Base-by-base conservation (phyloP, 768 basidiomycete genomes). In the Podaxis sp. region DNA sequence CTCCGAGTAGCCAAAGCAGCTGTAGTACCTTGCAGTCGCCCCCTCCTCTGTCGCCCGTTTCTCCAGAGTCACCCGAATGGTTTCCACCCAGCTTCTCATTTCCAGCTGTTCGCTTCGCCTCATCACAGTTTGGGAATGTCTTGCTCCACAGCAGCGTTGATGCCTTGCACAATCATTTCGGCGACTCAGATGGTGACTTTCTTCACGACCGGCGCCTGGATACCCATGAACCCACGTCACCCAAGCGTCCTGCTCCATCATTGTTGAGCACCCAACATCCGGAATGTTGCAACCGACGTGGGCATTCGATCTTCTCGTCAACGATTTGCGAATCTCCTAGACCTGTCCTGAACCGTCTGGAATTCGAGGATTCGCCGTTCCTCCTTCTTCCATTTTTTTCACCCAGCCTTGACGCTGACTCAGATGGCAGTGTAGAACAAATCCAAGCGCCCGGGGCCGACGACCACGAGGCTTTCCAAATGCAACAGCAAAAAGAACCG, bases 1-100 rank as follows among this genome's bases (percentile, higher is more conserved):
- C 61, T 27, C 61, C 54, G 9, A 62, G 61, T 22, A 62, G 54
- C 47, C 54, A 46, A 56, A 62, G 61, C 25, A 62, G 61, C 33
- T 62, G 54, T 29, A 62, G 61, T 56, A 62, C 54, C 27, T 22
- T 62, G n/a, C 24, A 50, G 15, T 62, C 61, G 3, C 53, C 61
- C 12, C 47, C 61, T 19, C 55, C 61, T 9, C 24, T 56, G 19
- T 62, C 61, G 7, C 61, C 61, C 4, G 38, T 56, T 1, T 62
- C 55, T 33, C 46, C 54, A 7, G 11, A 46, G 1, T 22, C 33
- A 47, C 7, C 43, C 2, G 61, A 61, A 15, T 61, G 61, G 61
- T 19, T 22, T 12, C 43, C 40, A 17, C 47, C 11, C 0, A 12
- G 2, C 25, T 60, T 60, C 25, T 0, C 40, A 2, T 38, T 50